Evolutionary conservation across 2,329 filamentous ascomycete genomes (phyloP).

Genomic region (Sporothrix mexicana): DNA sequence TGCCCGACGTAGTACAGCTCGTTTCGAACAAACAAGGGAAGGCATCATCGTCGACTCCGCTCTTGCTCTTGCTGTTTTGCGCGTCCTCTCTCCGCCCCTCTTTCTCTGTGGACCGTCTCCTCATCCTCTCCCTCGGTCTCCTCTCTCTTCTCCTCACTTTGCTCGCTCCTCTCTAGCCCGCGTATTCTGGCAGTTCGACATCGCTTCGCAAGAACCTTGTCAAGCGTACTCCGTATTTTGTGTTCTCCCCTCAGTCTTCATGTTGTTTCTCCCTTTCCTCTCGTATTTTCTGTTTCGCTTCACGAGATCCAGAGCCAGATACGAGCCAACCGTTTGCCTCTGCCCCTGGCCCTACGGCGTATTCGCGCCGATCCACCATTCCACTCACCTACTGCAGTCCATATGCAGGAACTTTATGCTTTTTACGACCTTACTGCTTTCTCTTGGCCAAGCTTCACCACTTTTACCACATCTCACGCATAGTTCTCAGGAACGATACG

Average conservation of each 20-base stretch:
- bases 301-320: neutral
- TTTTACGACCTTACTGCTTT: neutral
- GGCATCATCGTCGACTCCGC: conserved; percentile 17
- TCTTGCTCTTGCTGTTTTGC: neutral
- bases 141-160: neutral
- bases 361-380: neutral
- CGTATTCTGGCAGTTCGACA: too few species aligned
- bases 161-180: neutral
- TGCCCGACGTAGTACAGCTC: conserved; percentile 17
- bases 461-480: conserved; percentile 2
- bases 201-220: neutral
- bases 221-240: too few species aligned
- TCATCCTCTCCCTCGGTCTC: neutral
- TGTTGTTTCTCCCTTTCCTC: neutral
- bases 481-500: neutral
- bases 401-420: conserved; percentile 4
- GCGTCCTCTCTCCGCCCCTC: neutral
- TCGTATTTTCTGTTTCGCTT: conserved; percentile 2
- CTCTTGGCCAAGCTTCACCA: neutral
- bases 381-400: neutral
- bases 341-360: conserved; percentile 9
- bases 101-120: neutral
- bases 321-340: neutral
- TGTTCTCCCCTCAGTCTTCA: neutral
- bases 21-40: conserved; percentile 13